Evolutionary conservation across 2,329 filamentous ascomycete genomes (phyloP).

Genomic region (Ceratocystis papillata): DNA sequence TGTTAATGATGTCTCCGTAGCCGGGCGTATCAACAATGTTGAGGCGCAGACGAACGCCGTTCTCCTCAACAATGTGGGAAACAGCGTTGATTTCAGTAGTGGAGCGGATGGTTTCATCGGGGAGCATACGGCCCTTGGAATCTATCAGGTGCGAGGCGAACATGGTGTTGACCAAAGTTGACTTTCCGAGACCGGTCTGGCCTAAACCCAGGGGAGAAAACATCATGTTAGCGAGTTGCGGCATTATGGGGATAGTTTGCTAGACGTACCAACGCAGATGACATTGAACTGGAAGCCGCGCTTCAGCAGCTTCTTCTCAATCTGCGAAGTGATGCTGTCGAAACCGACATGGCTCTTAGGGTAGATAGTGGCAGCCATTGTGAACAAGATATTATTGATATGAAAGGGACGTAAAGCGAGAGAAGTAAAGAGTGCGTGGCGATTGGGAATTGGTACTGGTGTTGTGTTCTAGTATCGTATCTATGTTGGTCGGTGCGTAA

Average conservation of each 20-base stretch:
- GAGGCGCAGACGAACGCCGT: conserved; percentile 88
- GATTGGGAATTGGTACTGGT: background rate
- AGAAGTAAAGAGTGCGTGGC: background rate
- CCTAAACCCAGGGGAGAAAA: conserved; percentile 43
- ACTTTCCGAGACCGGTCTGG: conserved; percentile 97
- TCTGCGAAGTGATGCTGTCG: conserved; percentile 99
- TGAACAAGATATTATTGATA: conserved; percentile 31
- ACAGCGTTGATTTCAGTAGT: conserved; percentile 98
- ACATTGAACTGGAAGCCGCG: conserved; percentile 99
- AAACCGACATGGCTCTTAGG: conserved; percentile 99
- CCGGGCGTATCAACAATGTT: conserved; percentile 99
- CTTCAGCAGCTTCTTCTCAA: conserved; percentile 98
- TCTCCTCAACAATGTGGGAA: conserved; percentile 98
- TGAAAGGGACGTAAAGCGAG: conserved; percentile 26
- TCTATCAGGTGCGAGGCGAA: conserved; percentile 99
- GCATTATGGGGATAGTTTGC: background rate
- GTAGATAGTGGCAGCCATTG: conserved; percentile 56
- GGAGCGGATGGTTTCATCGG: conserved; percentile 83
- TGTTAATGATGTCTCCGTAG: conserved; percentile 98
- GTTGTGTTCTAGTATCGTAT: conserved; percentile 29
- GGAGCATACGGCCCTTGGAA: conserved; percentile 87
- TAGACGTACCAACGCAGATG: conserved; percentile 86
- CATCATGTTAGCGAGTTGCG: conserved; percentile 6
- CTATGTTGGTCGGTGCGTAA: conserved; percentile 4
- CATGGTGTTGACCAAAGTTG: conserved; percentile 98